These are phyloP conservation scores for Penicillium freii DNA, from an alignment of 2,329 filamentous ascomycete species.

Conservation along the genomic window DNA sequence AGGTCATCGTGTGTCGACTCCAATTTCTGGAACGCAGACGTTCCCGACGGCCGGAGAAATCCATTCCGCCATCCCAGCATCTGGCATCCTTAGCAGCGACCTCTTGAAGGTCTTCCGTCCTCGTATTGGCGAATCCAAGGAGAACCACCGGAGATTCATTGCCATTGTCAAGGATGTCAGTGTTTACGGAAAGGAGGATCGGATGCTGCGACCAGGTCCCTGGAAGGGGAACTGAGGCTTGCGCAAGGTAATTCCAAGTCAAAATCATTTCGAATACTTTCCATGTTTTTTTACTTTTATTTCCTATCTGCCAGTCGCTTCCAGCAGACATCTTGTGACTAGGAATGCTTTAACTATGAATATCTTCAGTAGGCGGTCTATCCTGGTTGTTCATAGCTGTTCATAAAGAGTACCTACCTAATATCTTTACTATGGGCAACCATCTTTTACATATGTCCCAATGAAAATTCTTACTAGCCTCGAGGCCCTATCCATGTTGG, in stretches of 20 bases:
- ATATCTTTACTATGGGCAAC: neutral
- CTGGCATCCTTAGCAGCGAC: conserved; percentile 46
- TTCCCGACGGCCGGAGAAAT: conserved; percentile 50
- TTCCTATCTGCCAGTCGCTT: neutral
- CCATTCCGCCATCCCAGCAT: conserved; percentile 46
- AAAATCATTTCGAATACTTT: neutral
- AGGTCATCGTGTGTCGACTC: conserved; percentile 34
- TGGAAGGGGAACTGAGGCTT: conserved; percentile 28
- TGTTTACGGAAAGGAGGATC: conserved; percentile 44
- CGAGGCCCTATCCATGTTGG: neutral
- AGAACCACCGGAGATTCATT: conserved; percentile 44
- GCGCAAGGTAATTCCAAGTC: neutral
- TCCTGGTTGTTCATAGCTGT: neutral
- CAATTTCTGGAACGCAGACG: conserved; percentile 25
- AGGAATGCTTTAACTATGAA: neutral
- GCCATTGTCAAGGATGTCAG: conserved; percentile 46
- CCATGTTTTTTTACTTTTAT: neutral
- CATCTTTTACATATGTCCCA: neutral
- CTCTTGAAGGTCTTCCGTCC: conserved; percentile 45
- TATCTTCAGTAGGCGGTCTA: neutral
- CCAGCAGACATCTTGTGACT: neutral
- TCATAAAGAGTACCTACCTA: neutral
- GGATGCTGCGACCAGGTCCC: conserved; percentile 40
- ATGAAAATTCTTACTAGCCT: neutral
- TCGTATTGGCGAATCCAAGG: conserved; percentile 43